Conservation (phyloP, 257 asterid genomes). For the Jaltomata sinuosa region DNA sequence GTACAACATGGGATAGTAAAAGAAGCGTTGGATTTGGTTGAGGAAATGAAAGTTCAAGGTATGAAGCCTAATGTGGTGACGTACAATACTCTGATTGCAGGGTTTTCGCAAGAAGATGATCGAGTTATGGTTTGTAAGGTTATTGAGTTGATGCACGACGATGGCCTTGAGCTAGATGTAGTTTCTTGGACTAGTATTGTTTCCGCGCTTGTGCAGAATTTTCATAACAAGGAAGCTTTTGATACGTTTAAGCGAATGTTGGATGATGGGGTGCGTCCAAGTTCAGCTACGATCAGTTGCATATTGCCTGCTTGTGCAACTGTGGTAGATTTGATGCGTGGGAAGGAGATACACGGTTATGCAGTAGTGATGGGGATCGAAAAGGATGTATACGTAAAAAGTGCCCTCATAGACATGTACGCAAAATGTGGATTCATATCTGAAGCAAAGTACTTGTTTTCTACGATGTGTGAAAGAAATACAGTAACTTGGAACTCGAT, state of each 20-base stretch:
- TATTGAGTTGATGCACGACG: constrained; percentile 23
- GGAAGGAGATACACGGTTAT: constrained; percentile 62
- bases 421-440: constrained; percentile 56
- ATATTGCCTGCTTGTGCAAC: constrained; percentile 56
- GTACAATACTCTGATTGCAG: constrained; percentile 58
- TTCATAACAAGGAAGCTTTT: constrained; percentile 32
- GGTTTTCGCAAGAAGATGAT: constrained; percentile 55
- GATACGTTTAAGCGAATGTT: constrained; percentile 35
- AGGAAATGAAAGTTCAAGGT: constrained; percentile 32
- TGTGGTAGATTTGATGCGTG: constrained; percentile 41
- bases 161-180: constrained; percentile 52
- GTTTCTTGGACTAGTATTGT: constrained; percentile 66
- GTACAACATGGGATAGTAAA: constrained; percentile 25
- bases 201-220: constrained; percentile 61
- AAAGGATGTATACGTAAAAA: constrained; percentile 42
- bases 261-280: constrained; percentile 33
- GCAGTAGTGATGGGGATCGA: constrained; percentile 37
- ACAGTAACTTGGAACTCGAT: constrained; percentile 70
- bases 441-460: constrained; percentile 39
- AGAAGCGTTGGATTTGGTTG: constrained; percentile 34
- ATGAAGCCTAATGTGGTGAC: constrained; percentile 47
- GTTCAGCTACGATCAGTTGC: constrained; percentile 48
- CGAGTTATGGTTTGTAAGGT: constrained; percentile 22
- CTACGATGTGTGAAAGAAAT: constrained; percentile 25
- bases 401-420: constrained; percentile 64